Base-by-base conservation (phyloP, 2,329 filamentous ascomycete genomes). In the Teratosphaeriaceae sp. region DNA sequence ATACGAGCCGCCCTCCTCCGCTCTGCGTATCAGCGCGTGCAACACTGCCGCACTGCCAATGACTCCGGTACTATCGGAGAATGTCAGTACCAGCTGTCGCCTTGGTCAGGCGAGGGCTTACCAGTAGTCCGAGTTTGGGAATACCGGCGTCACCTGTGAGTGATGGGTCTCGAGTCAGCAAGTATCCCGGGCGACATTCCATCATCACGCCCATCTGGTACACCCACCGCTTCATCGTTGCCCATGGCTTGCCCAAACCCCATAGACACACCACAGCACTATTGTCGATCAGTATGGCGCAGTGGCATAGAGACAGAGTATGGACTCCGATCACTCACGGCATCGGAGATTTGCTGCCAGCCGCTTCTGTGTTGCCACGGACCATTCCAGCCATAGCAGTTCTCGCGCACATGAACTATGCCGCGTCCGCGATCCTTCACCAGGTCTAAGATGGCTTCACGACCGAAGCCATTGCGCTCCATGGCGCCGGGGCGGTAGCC, bases 261-360 rank as follows among this genome's bases (percentile, higher is more conserved):
- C 29, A 63, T 64, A 1, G 63, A 66, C n/a, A 59, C 60, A 1
- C 66, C 65, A 2, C 61, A 59, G 21, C 47, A 46, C 42, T 41
- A 22, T 7, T 5, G 29, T 5, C 3, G 6, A 21, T 29, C 21
- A 43, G 26, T 26, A 42, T 8, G n/a, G 15, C 20, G 6, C 7
- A 22, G 3, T 6, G 3, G 24, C 8, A 30, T 5, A 30, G 5
- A 4, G 15, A 19, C 4, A 35, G 24, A 19, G 11, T 19, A 8
- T 6, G 4, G 24, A 12, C 12, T 2, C 13, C 23, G 11, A 11
- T 9, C 13, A 44, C 42, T 47, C 16, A 63, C 66, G 3, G 69
- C 67, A 52, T 76, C 72, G 22, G 64, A 67, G 42, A 76, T 74
- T 52, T 74, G 72, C 56, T 77, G 74, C 73, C 73, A 77, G 1